Conservation (phyloP, 2,329 filamentous ascomycete species). For the Aspergillus sp. region DNA sequence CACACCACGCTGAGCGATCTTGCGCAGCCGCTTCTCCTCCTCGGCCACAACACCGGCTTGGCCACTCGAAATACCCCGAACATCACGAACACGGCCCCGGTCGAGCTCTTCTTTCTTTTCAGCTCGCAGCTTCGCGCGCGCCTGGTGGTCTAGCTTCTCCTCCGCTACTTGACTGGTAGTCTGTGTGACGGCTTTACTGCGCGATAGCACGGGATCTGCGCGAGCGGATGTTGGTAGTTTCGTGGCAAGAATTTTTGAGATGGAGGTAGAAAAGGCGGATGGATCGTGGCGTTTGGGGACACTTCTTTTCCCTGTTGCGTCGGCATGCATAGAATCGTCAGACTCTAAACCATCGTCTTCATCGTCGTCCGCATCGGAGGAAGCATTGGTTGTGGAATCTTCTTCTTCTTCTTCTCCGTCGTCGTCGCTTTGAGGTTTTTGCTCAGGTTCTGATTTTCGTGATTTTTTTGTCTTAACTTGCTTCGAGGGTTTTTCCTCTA, state of each 20-base stretch:
- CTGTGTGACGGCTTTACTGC: constrained; percentile 72
- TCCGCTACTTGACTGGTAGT: constrained; percentile 73
- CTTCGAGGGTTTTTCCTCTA: constrained; percentile 22
- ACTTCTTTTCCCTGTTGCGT: constrained; percentile 39
- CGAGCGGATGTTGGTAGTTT: constrained; percentile 82
- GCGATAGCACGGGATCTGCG: constrained; percentile 85
- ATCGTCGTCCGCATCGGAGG: constrained; percentile 27
- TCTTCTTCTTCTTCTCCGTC: constrained; percentile 17
- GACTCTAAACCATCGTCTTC: constrained; percentile 41
- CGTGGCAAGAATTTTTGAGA: constrained; percentile 87
- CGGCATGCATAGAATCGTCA: constrained; percentile 43
- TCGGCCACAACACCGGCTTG: constrained; percentile 59
- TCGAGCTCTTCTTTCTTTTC: constrained; percentile 79
- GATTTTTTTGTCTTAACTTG: constrained; percentile 21
- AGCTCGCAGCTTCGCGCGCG: constrained; percentile 72
- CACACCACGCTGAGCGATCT: constrained; percentile 89
- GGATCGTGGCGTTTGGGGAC: constrained; percentile 83
- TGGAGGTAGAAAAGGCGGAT: constrained; percentile 83
- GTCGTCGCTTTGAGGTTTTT: constrained; percentile 15
- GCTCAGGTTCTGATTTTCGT: constrained; percentile 16
- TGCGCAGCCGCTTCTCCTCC: constrained; percentile 76
- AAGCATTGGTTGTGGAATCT: constrained; percentile 24
- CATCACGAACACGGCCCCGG: constrained; percentile 84
- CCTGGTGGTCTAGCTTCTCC: constrained; percentile 76
- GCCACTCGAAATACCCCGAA: constrained; percentile 64